Evolutionary conservation across 371 early-diverging fungal genomes (phyloP).

Genomic region (Rhizopus microsporus): DNA sequence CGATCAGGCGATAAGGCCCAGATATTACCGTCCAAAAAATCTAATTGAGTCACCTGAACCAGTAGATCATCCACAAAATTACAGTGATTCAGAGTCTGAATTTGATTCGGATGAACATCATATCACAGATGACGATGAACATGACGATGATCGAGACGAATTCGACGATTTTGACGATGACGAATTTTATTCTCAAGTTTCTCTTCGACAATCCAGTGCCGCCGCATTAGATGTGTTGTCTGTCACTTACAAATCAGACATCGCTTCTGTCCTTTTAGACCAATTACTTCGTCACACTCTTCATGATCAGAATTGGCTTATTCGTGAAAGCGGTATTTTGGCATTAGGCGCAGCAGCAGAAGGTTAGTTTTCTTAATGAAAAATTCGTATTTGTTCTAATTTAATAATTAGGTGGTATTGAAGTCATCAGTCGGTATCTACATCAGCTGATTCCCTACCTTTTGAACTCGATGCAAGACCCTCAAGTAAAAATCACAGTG

Average conservation of each 20-base stretch:
- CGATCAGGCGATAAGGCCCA: constrained; percentile 87
- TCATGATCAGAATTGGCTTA: constrained; percentile 73
- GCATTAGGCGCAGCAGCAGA: constrained; percentile 94
- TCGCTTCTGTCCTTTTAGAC: constrained; percentile 65
- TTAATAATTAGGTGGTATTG: constrained; percentile 44
- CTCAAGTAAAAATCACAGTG: constrained; percentile 35
- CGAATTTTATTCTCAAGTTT: constrained; percentile 81
- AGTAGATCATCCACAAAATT: constrained; percentile 9
- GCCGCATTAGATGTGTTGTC: constrained; percentile 86
- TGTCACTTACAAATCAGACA: constrained; percentile 69
- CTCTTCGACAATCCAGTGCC: constrained; percentile 90
- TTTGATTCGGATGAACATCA: constrained; percentile 7
- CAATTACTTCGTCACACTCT: constrained; percentile 74
- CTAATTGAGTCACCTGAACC: constrained; percentile 13
- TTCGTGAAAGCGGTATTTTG: constrained; percentile 87
- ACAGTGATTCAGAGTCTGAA: constrained; percentile 10
- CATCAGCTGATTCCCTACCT: constrained; percentile 77
- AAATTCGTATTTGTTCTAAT: not conserved
- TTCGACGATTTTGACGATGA: constrained; percentile 76
- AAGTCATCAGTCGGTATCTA: constrained; percentile 78
- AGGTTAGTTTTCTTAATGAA: constrained; percentile 34
- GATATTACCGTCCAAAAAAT: constrained; percentile 72
- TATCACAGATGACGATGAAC: constrained; percentile 16
- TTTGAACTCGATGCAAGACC: constrained; percentile 67
- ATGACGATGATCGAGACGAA: constrained; percentile 18